phyloP scores from a whole-genome alignment of 2,329 filamentous ascomycete species.

The Beauveria rudraprayagi region DNA sequence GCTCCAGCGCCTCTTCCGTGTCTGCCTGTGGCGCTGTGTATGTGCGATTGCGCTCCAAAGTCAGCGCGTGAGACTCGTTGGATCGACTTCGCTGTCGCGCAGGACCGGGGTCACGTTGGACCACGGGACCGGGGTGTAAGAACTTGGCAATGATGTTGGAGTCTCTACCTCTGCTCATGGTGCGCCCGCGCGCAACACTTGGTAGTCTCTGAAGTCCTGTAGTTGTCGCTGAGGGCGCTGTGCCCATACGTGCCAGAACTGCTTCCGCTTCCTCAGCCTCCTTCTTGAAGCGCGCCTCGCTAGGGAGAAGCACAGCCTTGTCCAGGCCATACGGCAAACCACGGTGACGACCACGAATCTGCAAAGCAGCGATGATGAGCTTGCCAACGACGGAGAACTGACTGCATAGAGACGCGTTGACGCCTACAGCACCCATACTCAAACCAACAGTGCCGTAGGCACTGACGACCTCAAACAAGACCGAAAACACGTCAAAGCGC shows the following conservation, averaged over 20 bases:
- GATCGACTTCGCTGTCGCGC: slow-evolving; percentile 23
- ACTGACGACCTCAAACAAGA: slow-evolving; percentile 79
- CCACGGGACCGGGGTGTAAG: slow-evolving; percentile 39
- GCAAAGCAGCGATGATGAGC: slow-evolving; percentile 60
- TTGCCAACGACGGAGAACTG: slow-evolving; percentile 72
- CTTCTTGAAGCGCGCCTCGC: slow-evolving; percentile 45
- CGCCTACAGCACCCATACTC: slow-evolving; percentile 68
- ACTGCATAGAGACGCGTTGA: slow-evolving; percentile 73
- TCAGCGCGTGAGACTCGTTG: slow-evolving; percentile 13
- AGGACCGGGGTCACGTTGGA: slow-evolving; percentile 24
- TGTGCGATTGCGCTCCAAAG: slow-evolving; percentile 10
- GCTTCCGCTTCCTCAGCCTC: slow-evolving; percentile 42
- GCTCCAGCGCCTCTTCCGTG: slow-evolving; percentile 21
- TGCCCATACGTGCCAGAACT: slow-evolving; percentile 28
- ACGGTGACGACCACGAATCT: slow-evolving; percentile 61
- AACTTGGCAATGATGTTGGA: slow-evolving; percentile 38
- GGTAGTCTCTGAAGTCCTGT: slow-evolving; percentile 23
- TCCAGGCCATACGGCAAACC: slow-evolving; percentile 60
- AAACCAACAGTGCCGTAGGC: slow-evolving; percentile 93
- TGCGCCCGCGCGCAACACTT: slow-evolving; percentile 25
- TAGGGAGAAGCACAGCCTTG: slow-evolving; percentile 51
- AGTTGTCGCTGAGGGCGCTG: slow-evolving; percentile 19
- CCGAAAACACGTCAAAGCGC: slow-evolving; percentile 59
- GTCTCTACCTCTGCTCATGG: slow-evolving; percentile 30
- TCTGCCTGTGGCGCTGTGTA: slow-evolving; percentile 20